Conservation (phyloP, 352 stramenopile species). For the Elongisporangium undulatum region DNA sequence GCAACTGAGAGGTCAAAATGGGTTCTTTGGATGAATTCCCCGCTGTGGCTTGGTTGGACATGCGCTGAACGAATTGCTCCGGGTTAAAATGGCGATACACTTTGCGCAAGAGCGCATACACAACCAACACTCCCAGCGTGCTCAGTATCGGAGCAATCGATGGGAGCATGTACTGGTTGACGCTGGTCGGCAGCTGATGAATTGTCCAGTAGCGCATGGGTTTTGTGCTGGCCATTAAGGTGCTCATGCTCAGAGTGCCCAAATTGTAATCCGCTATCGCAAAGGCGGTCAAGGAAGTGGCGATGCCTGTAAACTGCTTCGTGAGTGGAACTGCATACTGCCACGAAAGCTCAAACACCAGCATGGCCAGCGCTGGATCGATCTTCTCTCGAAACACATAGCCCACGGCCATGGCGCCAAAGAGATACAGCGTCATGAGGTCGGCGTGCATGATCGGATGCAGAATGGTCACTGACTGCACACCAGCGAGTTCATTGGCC, state of each 20-base stretch:
- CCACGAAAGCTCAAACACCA: constrained; percentile 7
- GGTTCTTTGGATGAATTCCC: constrained; percentile 2
- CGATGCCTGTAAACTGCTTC: not conserved
- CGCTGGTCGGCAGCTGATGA: constrained; percentile 14
- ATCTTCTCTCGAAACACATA: constrained; percentile 9
- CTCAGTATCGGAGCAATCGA: constrained; percentile 24
- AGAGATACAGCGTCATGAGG: constrained; percentile 34
- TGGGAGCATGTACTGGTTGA: constrained; percentile 16
- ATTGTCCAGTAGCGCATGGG: constrained; percentile 27
- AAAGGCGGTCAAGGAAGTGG: not conserved
- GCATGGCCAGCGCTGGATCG: constrained; percentile 5
- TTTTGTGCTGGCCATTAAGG: constrained; percentile 6
- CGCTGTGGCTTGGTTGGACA: not conserved
- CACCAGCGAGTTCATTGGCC: constrained; percentile 16
- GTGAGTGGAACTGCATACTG: constrained; percentile 2
- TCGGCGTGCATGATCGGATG: constrained; percentile 31
- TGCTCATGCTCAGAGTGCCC: not conserved
- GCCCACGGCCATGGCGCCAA: constrained; percentile 20
- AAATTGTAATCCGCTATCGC: not conserved
- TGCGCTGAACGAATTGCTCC: constrained; percentile 3
- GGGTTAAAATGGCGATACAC: constrained; percentile 21
- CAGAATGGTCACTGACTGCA: constrained; percentile 21
- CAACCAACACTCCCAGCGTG: constrained; percentile 11
- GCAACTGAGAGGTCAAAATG: constrained; percentile 15
- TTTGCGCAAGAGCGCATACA: constrained; percentile 13